A percentile compares a stretch with the other conserved stretches of the same genome.
phyloP scores from a whole-genome alignment of 371 early-diverging fungal genomes.

The Actinomortierella wolfii region DNA sequence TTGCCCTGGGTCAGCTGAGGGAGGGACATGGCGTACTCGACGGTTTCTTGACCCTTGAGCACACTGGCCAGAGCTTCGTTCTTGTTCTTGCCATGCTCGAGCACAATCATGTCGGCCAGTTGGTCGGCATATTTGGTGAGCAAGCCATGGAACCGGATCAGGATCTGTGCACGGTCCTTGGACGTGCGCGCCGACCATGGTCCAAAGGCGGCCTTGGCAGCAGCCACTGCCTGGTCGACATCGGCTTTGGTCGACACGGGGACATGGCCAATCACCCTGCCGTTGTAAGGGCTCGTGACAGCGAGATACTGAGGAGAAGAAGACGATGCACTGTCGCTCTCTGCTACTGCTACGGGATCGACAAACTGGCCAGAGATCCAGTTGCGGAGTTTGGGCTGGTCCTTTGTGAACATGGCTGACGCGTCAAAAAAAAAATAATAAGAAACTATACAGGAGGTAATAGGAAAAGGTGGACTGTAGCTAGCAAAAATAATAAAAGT shows the following conservation, averaged over 20 bases:
- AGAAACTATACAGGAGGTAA: too few species aligned
- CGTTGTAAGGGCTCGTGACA: slow-evolving; percentile 66
- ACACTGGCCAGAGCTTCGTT: slow-evolving; percentile 60
- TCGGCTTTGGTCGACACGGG: slow-evolving; percentile 61
- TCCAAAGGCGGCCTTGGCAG: slow-evolving; percentile 54
- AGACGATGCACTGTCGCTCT: slow-evolving; percentile 3
- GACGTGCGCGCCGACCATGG: slow-evolving; percentile 56
- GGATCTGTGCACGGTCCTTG: slow-evolving; percentile 63
- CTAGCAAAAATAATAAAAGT: too few species aligned
- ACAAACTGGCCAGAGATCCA: slow-evolving; percentile 45
- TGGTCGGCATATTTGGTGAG: slow-evolving; percentile 59
- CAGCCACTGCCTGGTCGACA: slow-evolving; percentile 61
- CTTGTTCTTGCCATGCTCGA: slow-evolving; percentile 71
- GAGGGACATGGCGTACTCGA: slow-evolving; percentile 67
- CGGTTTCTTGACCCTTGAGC: slow-evolving; percentile 61
- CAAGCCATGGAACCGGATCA: slow-evolving; percentile 61
- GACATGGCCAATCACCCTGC: slow-evolving; percentile 59
- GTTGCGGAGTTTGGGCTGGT: slow-evolving; percentile 38
- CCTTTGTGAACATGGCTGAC: slow-evolving; percentile 35
- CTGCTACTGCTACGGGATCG: slow-evolving; percentile 14
- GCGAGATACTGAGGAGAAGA: slow-evolving; percentile 30
- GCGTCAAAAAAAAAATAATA: too few species aligned
- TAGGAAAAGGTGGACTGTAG: too few species aligned
- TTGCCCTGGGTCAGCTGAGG: slow-evolving; percentile 62
- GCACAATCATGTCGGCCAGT: slow-evolving; percentile 67